These are phyloP conservation scores for Gaultheria prostrata DNA, from an alignment of 148 eudicot species.

Conservation along the genomic window DNA sequence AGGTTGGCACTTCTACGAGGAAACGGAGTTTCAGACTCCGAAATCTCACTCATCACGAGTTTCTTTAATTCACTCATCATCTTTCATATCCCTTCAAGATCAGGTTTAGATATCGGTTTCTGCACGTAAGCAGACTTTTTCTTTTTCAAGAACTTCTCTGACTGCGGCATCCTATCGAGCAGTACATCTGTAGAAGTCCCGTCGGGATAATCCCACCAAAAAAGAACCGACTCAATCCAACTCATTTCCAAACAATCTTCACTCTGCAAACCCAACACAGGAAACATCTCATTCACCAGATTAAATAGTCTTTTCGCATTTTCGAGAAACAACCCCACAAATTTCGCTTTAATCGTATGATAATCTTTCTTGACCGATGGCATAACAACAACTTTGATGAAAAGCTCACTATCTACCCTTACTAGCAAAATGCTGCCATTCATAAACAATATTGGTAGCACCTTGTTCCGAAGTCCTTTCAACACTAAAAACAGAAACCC, in stretches of 20 bases:
- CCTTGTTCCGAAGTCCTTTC: neutral
- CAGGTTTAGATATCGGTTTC: constrained; percentile 28
- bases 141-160: neutral
- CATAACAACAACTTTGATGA: neutral
- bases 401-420: neutral
- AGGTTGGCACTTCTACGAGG: constrained; percentile 46
- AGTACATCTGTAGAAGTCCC: constrained; percentile 18
- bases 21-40: constrained; percentile 32
- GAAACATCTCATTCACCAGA: constrained; percentile 17
- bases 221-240: constrained; percentile 29
- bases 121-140: constrained; percentile 40
- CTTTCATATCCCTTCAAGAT: constrained; percentile 31
- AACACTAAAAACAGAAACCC: constrained; percentile 10
- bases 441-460: neutral
- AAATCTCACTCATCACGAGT: constrained; percentile 32
- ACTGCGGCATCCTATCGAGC: constrained; percentile 14
- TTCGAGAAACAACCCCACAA: constrained; percentile 31
- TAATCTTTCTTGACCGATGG: neutral
- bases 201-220: constrained; percentile 18
- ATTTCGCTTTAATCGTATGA: constrained; percentile 21
- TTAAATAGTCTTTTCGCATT: neutral
- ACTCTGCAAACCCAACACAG: constrained; percentile 25
- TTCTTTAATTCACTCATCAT: constrained; percentile 27
- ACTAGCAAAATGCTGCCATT: neutral
- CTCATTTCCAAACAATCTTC: constrained; percentile 33